Evolutionary conservation across 805 yeast genomes (phyloP), one percentile per base, ranked within the genome.

Genomic region (Candida maesae): DNA sequence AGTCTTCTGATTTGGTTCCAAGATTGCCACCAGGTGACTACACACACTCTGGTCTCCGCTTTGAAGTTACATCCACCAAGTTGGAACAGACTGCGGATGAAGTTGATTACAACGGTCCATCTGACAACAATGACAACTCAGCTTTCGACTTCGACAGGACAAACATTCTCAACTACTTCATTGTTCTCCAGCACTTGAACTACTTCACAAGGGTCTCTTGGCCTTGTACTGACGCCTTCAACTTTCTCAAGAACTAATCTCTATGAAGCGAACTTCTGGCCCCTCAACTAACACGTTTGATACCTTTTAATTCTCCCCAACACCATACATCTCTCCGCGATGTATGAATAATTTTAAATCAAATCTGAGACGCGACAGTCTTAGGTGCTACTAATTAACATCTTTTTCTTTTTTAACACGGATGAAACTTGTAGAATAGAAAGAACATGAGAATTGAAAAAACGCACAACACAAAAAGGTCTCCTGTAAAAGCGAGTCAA

Each of bases 1-100:
- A 81, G 52, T 55, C 62, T n/a, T 66, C 67, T 17, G 90, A 83
- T 50, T 52, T 73, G 19, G 78, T 84, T 17, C 83, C 87, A 0
- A 52, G 61, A 42, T 59, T 81, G 19, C 90, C 89, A 5, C 79
- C 83, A 9, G 62, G 69, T 2, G 65, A 15, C 47, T 52, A 50
- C 55, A 64, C 42, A 55, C 70, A 49, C 51, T 56, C 49, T 53
- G 69, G 58, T 52, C 63, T 47, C 52, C 39, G 42, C 55, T 65
- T 53, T 55, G 63, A 41, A 56, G 43, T 51, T 55, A 66, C 49
- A 4, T 63, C 60, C 11, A 60, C 65, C 2, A 59, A 51, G 25
- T 57, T 66, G 31, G 68, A 68, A 28, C 68, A 62, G 36, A 59
- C 64, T 1, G 38, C 39, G 6, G 38, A 45, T 6, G 39, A 48